Percentiles rank a stretch among this genome's conserved stretches.
phyloP scores from a whole-genome alignment of 805 yeast genomes.

The Saccharomycopsis fibuligera region DNA sequence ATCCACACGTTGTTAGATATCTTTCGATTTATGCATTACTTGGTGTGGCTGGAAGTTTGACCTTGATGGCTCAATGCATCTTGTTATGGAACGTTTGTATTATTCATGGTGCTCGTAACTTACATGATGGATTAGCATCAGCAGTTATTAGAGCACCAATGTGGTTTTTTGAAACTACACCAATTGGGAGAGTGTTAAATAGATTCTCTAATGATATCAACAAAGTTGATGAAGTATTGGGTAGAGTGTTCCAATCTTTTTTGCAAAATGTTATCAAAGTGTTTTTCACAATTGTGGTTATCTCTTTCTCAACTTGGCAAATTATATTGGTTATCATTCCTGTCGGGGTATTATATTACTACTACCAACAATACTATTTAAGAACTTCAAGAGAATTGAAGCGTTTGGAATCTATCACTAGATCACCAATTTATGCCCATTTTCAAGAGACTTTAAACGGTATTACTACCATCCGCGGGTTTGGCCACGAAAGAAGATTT shows the following conservation, averaged over 20 bases:
- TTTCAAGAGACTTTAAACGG: conserved; percentile 80
- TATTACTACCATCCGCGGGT: conserved; percentile 70
- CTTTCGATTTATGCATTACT: conserved; percentile 68
- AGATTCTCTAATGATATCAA: conserved; percentile 88
- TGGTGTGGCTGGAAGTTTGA: conserved; percentile 61
- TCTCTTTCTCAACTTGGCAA: conserved; percentile 83
- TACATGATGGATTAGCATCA: conserved; percentile 71
- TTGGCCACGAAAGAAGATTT: conserved; percentile 59
- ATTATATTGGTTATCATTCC: conserved; percentile 70
- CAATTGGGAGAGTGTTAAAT: conserved; percentile 86
- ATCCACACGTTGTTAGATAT: conserved; percentile 68
- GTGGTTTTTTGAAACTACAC: conserved; percentile 94
- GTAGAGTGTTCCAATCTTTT: conserved; percentile 66
- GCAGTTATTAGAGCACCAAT: conserved; percentile 83
- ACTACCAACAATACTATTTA: conserved; percentile 71
- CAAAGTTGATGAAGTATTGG: conserved; percentile 74
- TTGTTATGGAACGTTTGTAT: conserved; percentile 77
- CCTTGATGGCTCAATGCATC: conserved; percentile 58
- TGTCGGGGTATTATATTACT: conserved; percentile 54
- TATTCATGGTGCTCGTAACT: conserved; percentile 68
- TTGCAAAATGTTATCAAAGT: conserved; percentile 57
- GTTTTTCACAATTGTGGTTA: conserved; percentile 70
- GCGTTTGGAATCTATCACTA: conserved; percentile 72
- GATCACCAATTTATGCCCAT: conserved; percentile 78
- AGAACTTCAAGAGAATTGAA: conserved; percentile 76